A percentile compares a stretch with the other conserved stretches of the same genome.
These are phyloP conservation scores for Terana coerulea DNA, from an alignment of 768 basidiomycete species.

Conservation along the genomic window DNA sequence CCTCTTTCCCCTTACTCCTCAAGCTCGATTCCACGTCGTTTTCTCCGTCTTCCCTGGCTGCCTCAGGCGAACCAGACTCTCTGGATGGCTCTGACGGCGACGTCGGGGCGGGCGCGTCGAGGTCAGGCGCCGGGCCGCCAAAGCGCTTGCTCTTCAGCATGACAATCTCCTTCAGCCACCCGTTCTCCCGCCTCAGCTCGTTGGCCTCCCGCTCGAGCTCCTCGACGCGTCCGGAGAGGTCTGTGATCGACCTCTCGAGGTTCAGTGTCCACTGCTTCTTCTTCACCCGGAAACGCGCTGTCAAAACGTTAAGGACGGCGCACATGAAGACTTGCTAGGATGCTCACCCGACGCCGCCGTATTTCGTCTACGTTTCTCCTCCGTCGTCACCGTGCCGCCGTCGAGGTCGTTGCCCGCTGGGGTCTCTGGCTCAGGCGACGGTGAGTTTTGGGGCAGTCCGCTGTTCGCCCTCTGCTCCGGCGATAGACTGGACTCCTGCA, in stretches of 20 bases:
- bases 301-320: neutral
- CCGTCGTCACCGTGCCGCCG: constrained; percentile 27
- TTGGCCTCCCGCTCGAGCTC: constrained; percentile 80
- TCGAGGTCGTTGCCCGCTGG: constrained; percentile 1
- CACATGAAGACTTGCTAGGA: neutral
- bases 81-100: neutral
- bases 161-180: constrained; percentile 86
- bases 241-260: constrained; percentile 70
- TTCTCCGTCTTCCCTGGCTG: neutral
- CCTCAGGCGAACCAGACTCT: neutral
- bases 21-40: neutral
- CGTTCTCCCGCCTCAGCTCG: constrained; percentile 76
- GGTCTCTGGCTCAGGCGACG: constrained; percentile 14
- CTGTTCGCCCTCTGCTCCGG: constrained; percentile 12
- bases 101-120: constrained; percentile 14
- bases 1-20: constrained; percentile 11
- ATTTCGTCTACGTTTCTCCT: constrained; percentile 79
- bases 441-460: constrained; percentile 17
- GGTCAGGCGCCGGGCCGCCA: constrained; percentile 25
- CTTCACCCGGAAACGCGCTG: constrained; percentile 82
- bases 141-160: constrained; percentile 67
- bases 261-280: constrained; percentile 71
- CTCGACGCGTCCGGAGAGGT: constrained; percentile 68
- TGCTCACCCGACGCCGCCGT: constrained; percentile 76
- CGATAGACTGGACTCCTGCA: constrained; percentile 5